Conservation (phyloP, 148 eudicot species). For the Oxyria digyna region DNA sequence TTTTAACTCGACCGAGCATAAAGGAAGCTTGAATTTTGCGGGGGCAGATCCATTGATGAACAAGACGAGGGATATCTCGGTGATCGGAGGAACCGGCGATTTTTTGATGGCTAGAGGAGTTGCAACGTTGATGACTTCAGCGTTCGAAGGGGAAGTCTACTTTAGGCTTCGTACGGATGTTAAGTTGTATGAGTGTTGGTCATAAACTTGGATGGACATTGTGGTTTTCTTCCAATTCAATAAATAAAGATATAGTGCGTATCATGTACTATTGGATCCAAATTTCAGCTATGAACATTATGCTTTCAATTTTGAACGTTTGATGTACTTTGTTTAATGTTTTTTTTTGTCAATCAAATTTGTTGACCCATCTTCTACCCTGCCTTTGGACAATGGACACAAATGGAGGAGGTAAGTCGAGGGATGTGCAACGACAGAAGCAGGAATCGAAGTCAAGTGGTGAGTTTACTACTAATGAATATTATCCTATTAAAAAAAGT, state of each 20-base stretch:
- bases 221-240: background rate
- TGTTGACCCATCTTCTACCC: no score
- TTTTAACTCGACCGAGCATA: slow-evolving; percentile 34
- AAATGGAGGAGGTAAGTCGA: no score
- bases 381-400: no score
- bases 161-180: slow-evolving; percentile 47
- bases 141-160: slow-evolving; percentile 49
- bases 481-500: no score
- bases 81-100: slow-evolving; percentile 71
- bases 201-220: background rate
- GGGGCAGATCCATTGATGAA: slow-evolving; percentile 61
- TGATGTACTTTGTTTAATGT: no score
- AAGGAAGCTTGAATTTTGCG: slow-evolving; percentile 41
- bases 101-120: slow-evolving; percentile 70
- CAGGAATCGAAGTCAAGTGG: no score
- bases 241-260: background rate
- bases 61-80: slow-evolving; percentile 58
- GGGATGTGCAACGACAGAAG: no score
- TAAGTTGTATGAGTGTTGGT: slow-evolving; percentile 64
- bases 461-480: no score
- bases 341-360: no score
- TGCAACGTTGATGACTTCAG: slow-evolving; percentile 54
- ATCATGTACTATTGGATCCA: background rate
- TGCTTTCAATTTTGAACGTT: no score
- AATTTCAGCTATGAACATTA: background rate